These are phyloP conservation scores for Pseudomicrostroma phylloplanum DNA, from an alignment of 1,284 basidiomycete species.

Conservation along the genomic window DNA sequence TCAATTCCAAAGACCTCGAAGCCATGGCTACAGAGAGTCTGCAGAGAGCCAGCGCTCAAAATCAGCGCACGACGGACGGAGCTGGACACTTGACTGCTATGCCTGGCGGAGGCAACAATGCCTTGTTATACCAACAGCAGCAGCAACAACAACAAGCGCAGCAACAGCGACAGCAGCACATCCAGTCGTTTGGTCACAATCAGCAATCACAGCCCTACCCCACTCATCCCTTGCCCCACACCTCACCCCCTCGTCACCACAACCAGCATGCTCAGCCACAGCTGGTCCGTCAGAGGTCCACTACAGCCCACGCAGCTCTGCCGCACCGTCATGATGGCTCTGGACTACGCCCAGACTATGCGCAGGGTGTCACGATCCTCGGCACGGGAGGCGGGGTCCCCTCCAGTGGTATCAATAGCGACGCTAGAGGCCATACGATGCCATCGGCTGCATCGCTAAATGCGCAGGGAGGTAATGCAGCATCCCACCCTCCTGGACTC, in stretches of 20 bases:
- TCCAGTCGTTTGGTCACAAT: conserved; percentile 4
- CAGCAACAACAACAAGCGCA: conserved; percentile 17
- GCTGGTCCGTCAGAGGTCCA: background rate
- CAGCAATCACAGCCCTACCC: background rate
- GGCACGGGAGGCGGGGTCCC: conserved; percentile 8
- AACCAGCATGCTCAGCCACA: background rate
- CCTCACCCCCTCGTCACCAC: too few species aligned
- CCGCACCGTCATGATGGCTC: conserved; percentile 2
- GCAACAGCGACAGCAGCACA: conserved; percentile 20
- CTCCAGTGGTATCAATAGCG: conserved; percentile 18
- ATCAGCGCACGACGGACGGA: background rate
- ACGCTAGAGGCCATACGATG: conserved; percentile 10
- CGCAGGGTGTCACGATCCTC: conserved; percentile 21
- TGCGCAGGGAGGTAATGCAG: conserved; percentile 27
- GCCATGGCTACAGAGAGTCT: conserved; percentile 6
- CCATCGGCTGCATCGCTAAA: conserved; percentile 10
- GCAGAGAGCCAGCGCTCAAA: conserved; percentile 5
- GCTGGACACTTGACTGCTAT: conserved; percentile 3
- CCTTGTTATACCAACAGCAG: conserved; percentile 21
- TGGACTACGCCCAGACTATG: conserved; percentile 16
- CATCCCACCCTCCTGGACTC: conserved; percentile 31
- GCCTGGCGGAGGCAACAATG: background rate
- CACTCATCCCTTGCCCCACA: too few species aligned
- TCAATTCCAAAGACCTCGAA: conserved; percentile 5
- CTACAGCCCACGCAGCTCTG: conserved; percentile 2